Base-by-base conservation (phyloP, 2,329 filamentous ascomycete genomes). In the Aureobasidium sp. region DNA sequence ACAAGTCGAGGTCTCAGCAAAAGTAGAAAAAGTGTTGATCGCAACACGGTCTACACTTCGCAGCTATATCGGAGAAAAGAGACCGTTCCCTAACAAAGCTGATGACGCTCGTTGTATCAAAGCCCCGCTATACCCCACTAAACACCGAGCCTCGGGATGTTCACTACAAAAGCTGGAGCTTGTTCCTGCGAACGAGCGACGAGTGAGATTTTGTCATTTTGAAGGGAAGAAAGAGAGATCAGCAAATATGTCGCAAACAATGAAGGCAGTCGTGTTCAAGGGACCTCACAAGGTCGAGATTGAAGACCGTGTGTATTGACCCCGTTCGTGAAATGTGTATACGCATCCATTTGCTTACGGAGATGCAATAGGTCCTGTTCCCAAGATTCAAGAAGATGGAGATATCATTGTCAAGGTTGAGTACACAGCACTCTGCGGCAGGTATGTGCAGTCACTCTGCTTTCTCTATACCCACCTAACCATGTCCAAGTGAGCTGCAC, bases 221-320 rank as follows among this genome's bases (percentile, higher is more conserved):
- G 5, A n/a, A 30, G 30, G n/a, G 1, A n/a, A 48, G 21, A 11
- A 30, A 13, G 6, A 27, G 32, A 29, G 7, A 50, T 39, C 14
- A 14, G 13, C 27, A 44, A 50, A 37, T 13, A 63, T 63, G 62
- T 61, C 50, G 29, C 32, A 61, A 62, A 89, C 83, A 0, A 96
- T 97, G 92, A 89, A 89, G 74, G 91, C 91, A 34, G 90, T 97
- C 34, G 83, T 96, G 60, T 95, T 96, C 77, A 87, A 93, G 64
- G 90, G 88, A 2, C 87, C 89, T 4, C 81, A 83, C 69, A 85
- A 89, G 70, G 69, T 96, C 60, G 86, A 82, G 0, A 76, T 97
- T 61, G 88, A 96, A 75, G 85, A 94, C 63, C 82, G 90, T 60
- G 44, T 42, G 57, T 29, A 3, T 47, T 27, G 2, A 5, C 4